These are phyloP conservation scores for Wickerhamiella spandovensis DNA, from an alignment of 805 yeast species.

Conservation along the genomic window DNA sequence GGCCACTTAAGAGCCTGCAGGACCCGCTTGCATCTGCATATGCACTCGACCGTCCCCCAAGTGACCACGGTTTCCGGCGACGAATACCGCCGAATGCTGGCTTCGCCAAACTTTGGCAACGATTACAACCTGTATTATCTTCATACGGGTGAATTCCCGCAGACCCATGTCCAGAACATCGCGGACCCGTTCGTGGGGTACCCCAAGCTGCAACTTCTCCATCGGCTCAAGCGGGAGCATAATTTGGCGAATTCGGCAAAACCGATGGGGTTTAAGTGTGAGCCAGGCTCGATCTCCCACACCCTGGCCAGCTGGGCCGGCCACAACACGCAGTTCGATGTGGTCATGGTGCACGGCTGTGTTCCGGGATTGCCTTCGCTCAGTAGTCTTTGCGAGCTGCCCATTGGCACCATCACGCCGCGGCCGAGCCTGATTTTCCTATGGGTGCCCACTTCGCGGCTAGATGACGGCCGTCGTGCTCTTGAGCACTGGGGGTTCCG, in stretches of 20 bases:
- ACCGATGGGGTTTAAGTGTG: conserved; percentile 54
- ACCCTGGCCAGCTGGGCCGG: conserved; percentile 50
- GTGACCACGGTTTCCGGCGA: neutral
- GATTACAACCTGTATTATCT: conserved; percentile 63
- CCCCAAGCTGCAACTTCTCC: conserved; percentile 63
- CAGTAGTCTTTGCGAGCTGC: conserved; percentile 49
- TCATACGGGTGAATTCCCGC: conserved; percentile 51
- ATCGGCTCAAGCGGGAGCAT: conserved; percentile 51
- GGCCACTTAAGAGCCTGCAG: neutral
- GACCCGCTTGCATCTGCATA: neutral
- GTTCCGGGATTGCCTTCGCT: conserved; percentile 38
- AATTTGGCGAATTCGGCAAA: conserved; percentile 37
- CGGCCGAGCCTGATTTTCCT: conserved; percentile 77
- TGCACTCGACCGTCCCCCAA: neutral
- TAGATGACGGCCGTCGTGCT: conserved; percentile 41
- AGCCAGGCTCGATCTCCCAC: conserved; percentile 39
- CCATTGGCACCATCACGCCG: conserved; percentile 59
- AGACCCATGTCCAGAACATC: conserved; percentile 49
- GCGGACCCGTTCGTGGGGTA: conserved; percentile 65
- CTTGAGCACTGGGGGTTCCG: conserved; percentile 50
- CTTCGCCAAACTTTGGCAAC: conserved; percentile 34
- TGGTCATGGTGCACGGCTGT: conserved; percentile 81
- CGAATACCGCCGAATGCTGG: neutral
- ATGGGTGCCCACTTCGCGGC: conserved; percentile 73
- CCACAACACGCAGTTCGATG: conserved; percentile 58